Conservation (phyloP, 2,329 filamentous ascomycete species). For the Verruconis gallopava region DNA sequence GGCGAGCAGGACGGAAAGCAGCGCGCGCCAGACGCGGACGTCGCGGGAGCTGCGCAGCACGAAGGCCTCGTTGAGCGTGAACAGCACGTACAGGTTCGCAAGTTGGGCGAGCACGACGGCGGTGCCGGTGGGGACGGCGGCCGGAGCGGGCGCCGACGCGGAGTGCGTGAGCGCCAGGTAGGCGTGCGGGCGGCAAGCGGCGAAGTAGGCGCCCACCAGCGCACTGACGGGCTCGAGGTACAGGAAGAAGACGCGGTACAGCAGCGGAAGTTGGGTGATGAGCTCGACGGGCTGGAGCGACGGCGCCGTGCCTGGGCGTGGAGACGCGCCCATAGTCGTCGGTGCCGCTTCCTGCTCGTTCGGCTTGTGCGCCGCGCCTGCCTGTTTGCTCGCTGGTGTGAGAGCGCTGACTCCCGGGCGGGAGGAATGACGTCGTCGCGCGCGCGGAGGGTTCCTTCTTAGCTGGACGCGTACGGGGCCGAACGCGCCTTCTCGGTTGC, state of each 20-base stretch:
- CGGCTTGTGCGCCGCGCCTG: too few relatives aligned
- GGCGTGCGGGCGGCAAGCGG: conserved; percentile 34
- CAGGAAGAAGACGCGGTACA: conserved; percentile 62
- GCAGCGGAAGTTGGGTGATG: background rate
- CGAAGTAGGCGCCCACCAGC: conserved; percentile 40
- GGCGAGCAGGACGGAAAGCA: conserved; percentile 54
- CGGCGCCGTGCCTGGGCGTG: too few relatives aligned
- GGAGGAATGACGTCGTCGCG: too few relatives aligned
- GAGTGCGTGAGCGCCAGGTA: conserved; percentile 56
- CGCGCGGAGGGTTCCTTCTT: too few relatives aligned
- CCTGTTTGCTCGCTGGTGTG: too few relatives aligned
- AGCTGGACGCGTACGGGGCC: too few relatives aligned
- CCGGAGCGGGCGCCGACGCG: conserved; percentile 32
- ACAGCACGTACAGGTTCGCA: conserved; percentile 65
- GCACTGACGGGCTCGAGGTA: conserved; percentile 51
- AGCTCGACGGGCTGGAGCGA: background rate
- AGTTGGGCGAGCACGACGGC: conserved; percentile 60
- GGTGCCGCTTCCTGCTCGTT: too few relatives aligned
- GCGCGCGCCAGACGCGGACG: conserved; percentile 53
- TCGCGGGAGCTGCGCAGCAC: conserved; percentile 59
- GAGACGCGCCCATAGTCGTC: too few relatives aligned
- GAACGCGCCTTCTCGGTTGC: too few relatives aligned
- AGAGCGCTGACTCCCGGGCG: too few relatives aligned
- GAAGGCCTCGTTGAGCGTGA: conserved; percentile 64
- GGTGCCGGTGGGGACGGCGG: conserved; percentile 39